Conservation (phyloP, 176 grass and related monocot genomes). For the Avena eriantha region DNA sequence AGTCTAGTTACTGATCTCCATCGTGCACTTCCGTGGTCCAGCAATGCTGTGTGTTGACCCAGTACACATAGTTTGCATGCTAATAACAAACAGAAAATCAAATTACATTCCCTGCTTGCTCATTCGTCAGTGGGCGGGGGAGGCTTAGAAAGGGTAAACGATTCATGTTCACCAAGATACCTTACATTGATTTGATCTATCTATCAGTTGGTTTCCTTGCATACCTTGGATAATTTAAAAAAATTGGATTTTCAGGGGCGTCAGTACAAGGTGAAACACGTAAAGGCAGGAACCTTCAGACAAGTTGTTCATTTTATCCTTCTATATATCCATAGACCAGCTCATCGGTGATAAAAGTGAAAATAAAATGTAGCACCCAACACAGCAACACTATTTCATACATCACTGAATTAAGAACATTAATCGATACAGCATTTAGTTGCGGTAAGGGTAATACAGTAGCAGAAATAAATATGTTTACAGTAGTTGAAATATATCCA, state of each 20-base stretch:
- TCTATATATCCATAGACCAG: neutral
- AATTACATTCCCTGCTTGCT: neutral
- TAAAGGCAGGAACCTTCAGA: slow-evolving; percentile 9
- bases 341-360: neutral
- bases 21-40: neutral
- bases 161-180: slow-evolving; percentile 9
- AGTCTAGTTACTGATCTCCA: neutral
- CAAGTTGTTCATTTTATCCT: slow-evolving; percentile 13
- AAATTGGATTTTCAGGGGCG: neutral
- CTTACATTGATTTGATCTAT: neutral
- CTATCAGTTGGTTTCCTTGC: neutral
- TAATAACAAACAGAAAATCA: neutral
- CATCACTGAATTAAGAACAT: slow-evolving; percentile 16
- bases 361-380: slow-evolving; percentile 1
- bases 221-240: neutral
- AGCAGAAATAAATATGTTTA: slow-evolving; percentile 18
- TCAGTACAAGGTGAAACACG: neutral
- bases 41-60: neutral
- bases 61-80: neutral
- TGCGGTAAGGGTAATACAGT: neutral
- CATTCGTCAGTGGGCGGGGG: neutral
- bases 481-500: slow-evolving; percentile 13
- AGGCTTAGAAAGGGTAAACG: neutral
- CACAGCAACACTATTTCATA: neutral
- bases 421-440: neutral